phyloP scores from a whole-genome alignment of 1,284 basidiomycete species.

The Cutaneotrichosporon mucoides region DNA sequence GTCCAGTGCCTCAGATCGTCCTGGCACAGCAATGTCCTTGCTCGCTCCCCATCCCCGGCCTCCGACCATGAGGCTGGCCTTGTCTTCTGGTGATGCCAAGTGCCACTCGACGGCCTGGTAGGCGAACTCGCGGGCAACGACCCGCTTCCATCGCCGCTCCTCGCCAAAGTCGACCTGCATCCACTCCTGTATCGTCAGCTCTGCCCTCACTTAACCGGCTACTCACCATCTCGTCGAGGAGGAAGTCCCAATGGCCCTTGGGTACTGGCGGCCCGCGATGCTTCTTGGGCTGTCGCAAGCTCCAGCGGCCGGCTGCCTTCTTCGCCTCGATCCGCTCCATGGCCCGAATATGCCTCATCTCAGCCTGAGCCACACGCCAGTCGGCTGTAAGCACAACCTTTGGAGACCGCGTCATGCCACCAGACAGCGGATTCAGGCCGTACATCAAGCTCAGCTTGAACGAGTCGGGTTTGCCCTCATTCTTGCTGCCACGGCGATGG shows the following conservation, averaged over 20 bases:
- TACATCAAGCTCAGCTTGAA: constrained; percentile 32
- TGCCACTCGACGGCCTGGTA: constrained; percentile 85
- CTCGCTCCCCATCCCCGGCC: constrained; percentile 40
- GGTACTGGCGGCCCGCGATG: constrained; percentile 72
- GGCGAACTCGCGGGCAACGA: constrained; percentile 78
- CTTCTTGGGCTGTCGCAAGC: constrained; percentile 92
- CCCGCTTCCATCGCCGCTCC: constrained; percentile 88
- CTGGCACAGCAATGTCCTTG: constrained; percentile 27
- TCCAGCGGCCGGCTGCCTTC: constrained; percentile 80
- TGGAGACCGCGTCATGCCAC: constrained; percentile 29
- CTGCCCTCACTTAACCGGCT: neutral
- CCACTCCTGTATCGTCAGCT: constrained; percentile 68
- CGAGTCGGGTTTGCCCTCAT: constrained; percentile 28
- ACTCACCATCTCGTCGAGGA: constrained; percentile 92
- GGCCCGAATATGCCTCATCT: constrained; percentile 69
- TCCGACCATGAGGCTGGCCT: constrained; percentile 59
- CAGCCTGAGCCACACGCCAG: constrained; percentile 61
- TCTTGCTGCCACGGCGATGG: constrained; percentile 26
- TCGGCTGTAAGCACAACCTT: constrained; percentile 44
- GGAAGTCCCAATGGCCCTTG: constrained; percentile 93
- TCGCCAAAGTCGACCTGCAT: constrained; percentile 92
- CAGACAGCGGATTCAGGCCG: constrained; percentile 36
- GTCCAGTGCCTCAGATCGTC: constrained; percentile 10
- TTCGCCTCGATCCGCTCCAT: constrained; percentile 81
- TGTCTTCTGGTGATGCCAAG: constrained; percentile 63